A percentile compares a stretch with the other conserved stretches of the same genome.
phyloP scores from a whole-genome alignment of 345 rosid species.

The Eucalyptus erythrocorys region DNA sequence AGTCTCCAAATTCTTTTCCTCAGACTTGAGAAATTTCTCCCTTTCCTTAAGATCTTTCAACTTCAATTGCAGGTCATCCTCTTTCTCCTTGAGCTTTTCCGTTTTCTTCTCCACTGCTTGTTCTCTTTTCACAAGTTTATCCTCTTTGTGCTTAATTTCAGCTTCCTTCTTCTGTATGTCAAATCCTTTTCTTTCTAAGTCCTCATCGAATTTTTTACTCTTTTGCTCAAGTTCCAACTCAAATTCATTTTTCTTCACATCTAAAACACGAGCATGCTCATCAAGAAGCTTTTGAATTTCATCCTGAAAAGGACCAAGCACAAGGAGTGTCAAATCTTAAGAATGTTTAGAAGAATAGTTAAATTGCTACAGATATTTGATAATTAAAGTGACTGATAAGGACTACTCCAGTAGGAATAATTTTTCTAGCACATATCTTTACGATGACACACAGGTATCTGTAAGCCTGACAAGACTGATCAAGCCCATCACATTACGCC shows the following conservation, averaged over 20 bases:
- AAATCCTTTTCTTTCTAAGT: slow-evolving; percentile 46
- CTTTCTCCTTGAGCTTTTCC: slow-evolving; percentile 75
- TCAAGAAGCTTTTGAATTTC: slow-evolving; percentile 72
- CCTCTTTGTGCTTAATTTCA: slow-evolving; percentile 77
- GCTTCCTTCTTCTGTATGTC: slow-evolving; percentile 79
- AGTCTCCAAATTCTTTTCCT: slow-evolving; percentile 52
- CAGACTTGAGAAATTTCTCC: slow-evolving; percentile 54
- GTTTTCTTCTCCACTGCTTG: slow-evolving; percentile 55
- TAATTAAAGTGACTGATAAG: not conserved
- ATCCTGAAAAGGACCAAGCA: slow-evolving; percentile 17
- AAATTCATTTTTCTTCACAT: slow-evolving; percentile 53
- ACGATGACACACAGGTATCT: not conserved
- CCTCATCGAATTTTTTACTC: slow-evolving; percentile 65
- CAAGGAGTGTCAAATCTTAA: not conserved
- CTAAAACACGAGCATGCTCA: slow-evolving; percentile 69
- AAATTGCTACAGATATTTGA: not conserved
- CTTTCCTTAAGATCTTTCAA: slow-evolving; percentile 48
- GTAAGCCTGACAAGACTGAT: not conserved
- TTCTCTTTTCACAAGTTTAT: slow-evolving; percentile 73
- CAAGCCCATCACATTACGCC: not conserved
- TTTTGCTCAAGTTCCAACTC: slow-evolving; percentile 72
- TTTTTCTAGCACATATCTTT: not conserved
- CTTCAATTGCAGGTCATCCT: slow-evolving; percentile 50
- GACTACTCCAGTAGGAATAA: not conserved
- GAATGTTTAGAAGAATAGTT: not conserved